Evolutionary conservation across 164 flowering plant species (phyloP).

Genomic region (Litsea cubeba): DNA sequence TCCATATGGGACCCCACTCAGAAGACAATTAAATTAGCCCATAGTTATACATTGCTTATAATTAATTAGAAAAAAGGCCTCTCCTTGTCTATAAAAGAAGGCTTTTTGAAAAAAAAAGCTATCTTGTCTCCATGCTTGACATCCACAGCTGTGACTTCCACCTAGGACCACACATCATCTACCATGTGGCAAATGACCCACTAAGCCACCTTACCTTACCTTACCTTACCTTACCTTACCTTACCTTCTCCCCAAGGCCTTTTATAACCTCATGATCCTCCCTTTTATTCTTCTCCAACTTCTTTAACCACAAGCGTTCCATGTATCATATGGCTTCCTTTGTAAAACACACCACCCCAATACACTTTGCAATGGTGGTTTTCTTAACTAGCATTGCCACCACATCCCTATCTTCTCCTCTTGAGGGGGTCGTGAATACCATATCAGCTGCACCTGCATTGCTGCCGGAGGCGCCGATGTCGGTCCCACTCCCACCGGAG

Average conservation of each 20-base stretch:
- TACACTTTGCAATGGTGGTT: conserved; percentile 17
- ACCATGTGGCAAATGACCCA: conserved; percentile 24
- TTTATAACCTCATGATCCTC: conserved; percentile 5
- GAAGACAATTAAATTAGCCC: too few relatives aligned
- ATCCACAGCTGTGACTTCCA: conserved; percentile 32
- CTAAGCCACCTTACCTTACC: conserved; percentile 9
- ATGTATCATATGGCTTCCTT: conserved; percentile 35
- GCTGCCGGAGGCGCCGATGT: conserved; percentile 21
- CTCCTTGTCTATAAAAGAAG: neutral
- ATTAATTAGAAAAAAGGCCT: too few relatives aligned
- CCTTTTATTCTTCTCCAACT: conserved; percentile 1
- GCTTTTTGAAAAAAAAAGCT: too few relatives aligned
- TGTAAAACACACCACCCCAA: conserved; percentile 10
- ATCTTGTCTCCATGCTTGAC: neutral
- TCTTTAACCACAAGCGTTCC: conserved; percentile 9
- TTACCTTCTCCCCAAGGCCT: conserved; percentile 12
- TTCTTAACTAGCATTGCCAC: conserved; percentile 19
- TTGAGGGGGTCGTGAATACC: conserved; percentile 4
- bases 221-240: neutral
- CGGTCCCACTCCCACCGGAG: conserved; percentile 19
- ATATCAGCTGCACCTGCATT: conserved; percentile 38
- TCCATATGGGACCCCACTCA: too few relatives aligned
- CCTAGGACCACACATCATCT: conserved; percentile 8
- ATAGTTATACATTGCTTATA: too few relatives aligned
- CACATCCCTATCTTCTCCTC: conserved; percentile 18